A percentile compares a stretch with the other conserved stretches of the same genome.
Conservation (phyloP, 352 stramenopile species). For the Globisporangium lucens region DNA sequence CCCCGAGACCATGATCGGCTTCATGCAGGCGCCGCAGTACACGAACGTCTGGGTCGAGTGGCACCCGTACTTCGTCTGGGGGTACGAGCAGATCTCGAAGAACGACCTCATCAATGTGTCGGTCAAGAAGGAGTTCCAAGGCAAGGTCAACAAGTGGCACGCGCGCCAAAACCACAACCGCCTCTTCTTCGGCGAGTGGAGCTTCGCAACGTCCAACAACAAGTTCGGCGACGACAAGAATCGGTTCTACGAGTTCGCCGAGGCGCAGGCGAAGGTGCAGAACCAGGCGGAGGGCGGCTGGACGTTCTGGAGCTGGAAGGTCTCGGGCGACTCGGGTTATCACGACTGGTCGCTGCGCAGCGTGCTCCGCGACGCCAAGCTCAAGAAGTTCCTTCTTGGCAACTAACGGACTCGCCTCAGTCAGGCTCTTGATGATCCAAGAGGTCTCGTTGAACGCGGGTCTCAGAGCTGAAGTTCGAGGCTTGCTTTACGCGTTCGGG, state of each 20-base stretch:
- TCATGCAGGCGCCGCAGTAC: conserved; percentile 48
- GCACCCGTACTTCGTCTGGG: conserved; percentile 84
- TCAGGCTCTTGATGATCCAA: too few relatives aligned
- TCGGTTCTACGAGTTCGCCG: conserved; percentile 49
- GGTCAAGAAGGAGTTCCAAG: conserved; percentile 41
- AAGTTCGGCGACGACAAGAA: conserved; percentile 48
- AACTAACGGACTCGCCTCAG: neutral
- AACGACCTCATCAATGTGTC: conserved; percentile 40
- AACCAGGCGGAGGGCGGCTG: conserved; percentile 52
- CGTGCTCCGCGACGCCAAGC: conserved; percentile 39
- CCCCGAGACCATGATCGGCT: conserved; percentile 40
- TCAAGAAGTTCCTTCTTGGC: conserved; percentile 8
- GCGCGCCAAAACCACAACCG: conserved; percentile 29
- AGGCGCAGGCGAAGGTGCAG: conserved; percentile 44
- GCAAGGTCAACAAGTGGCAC: conserved; percentile 39
- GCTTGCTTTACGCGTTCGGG: too few relatives aligned
- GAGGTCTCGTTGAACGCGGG: too few relatives aligned
- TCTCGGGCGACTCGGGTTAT: conserved; percentile 50
- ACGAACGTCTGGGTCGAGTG: conserved; percentile 83
- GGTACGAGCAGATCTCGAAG: conserved; percentile 56
- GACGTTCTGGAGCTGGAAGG: conserved; percentile 73
- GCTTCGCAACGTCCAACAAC: conserved; percentile 33
- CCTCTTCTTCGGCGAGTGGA: conserved; percentile 50
- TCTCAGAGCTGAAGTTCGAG: too few relatives aligned
- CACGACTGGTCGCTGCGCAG: conserved; percentile 62